Base-by-base conservation (phyloP, 1,139 yeast species). In the Suhomyces taliae region DNA sequence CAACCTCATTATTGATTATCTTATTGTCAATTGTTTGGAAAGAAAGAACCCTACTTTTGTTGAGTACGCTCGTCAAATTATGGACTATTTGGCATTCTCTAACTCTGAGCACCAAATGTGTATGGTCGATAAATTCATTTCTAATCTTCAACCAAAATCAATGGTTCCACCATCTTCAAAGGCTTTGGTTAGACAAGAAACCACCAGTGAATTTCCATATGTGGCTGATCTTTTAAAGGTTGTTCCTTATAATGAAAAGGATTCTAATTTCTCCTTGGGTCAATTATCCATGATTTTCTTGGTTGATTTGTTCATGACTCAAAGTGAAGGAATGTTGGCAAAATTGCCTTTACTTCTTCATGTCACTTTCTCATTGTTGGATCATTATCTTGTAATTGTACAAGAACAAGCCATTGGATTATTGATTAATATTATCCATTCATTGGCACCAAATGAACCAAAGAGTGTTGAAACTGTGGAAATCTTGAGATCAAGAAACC, bases 391-490 rank as follows among this genome's bases (percentile, higher is more conserved):
- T 39, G 81, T 82, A 0, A 70, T 90, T 31, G 93, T 93, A 4
- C 95, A 87, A 57, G 91, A 88, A 48, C 95, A 90, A 56, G 95
- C 97, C 0, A 76, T 85, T 2, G 84, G 85, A 40, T 74, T 93
- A 54, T 74, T 93, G 40, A 79, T 88, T 44, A 89, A 89, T 54
- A 70, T 90, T 42, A 78, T 93, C 24, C 87, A 83, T 58, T 81
- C 83, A 11, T 74, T 85, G 44, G 83, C 83, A 7, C 72, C 80
- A 0, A 70, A 75, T n/a, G 81, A 79, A 27, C 80, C 79, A 11
- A 77, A 76, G 52, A 70, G 85, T 0, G 74, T 66, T 32, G 79
- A 75, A 46, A 78, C 85, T 0, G 80, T 83, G 10, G 77, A 75
- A 8, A 61, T 80, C 19, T 69, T 89, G 36, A 73, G 87, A 50